These are phyloP conservation scores for Plasmopara viticola DNA, from an alignment of 352 stramenopile species.

Conservation along the genomic window DNA sequence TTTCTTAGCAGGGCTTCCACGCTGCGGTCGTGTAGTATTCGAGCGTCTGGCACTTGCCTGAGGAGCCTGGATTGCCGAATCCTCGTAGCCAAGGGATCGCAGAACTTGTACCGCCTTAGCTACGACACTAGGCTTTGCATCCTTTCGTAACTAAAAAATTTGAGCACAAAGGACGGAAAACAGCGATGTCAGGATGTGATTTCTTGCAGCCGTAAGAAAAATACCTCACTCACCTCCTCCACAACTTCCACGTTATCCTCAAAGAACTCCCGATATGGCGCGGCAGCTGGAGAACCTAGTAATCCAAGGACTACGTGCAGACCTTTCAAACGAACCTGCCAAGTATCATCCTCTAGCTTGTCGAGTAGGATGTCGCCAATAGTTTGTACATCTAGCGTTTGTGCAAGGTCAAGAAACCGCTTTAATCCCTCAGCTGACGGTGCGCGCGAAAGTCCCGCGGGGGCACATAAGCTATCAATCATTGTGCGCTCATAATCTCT, in stretches of 20 bases:
- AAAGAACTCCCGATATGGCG: constrained; percentile 72
- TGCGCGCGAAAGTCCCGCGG: constrained; percentile 64
- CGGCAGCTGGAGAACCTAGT: constrained; percentile 56
- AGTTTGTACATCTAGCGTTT: constrained; percentile 77
- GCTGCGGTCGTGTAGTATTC: constrained; percentile 10
- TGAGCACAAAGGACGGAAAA: background rate
- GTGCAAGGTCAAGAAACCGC: constrained; percentile 80
- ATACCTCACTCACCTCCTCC: constrained; percentile 41
- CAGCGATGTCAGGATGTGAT: constrained; percentile 1
- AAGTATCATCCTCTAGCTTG: constrained; percentile 79
- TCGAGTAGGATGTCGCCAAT: constrained; percentile 84
- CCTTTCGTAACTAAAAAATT: constrained; percentile 41
- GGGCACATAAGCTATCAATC: constrained; percentile 79
- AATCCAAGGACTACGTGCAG: constrained; percentile 73
- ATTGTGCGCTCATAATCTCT: constrained; percentile 82
- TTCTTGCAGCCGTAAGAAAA: background rate
- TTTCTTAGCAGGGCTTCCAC: constrained; percentile 15
- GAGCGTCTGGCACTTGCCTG: constrained; percentile 9
- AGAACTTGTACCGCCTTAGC: constrained; percentile 72
- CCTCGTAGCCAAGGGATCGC: constrained; percentile 52
- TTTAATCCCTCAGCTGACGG: constrained; percentile 72
- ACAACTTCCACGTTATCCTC: constrained; percentile 80
- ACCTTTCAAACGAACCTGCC: constrained; percentile 80
- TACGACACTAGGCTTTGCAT: constrained; percentile 73
- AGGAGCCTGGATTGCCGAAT: constrained; percentile 28